Conservation (phyloP, 2,329 filamentous ascomycete genomes). For the Pseudocercospora crystallina region DNA sequence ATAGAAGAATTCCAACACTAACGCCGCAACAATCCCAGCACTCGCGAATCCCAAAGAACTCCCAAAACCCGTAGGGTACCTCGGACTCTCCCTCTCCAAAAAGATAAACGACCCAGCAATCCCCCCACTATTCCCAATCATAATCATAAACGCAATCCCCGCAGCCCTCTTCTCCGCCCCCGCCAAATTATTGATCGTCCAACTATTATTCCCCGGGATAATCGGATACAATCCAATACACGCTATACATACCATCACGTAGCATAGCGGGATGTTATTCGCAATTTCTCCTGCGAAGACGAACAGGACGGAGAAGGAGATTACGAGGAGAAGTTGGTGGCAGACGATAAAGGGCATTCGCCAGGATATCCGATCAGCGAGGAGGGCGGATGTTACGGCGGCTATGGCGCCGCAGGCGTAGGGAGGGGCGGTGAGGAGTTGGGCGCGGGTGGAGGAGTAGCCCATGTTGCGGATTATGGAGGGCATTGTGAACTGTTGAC, state of each 20-base stretch:
- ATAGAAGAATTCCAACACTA: conserved; percentile 33
- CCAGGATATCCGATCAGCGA: conserved; percentile 35
- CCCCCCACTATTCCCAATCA: conserved; percentile 33
- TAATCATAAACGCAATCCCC: conserved; percentile 42
- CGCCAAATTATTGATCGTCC: conserved; percentile 36
- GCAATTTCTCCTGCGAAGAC: conserved; percentile 16
- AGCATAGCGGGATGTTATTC: conserved; percentile 23
- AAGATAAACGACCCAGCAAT: conserved; percentile 32
- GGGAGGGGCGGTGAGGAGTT: conserved; percentile 31
- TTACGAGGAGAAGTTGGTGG: conserved; percentile 27
- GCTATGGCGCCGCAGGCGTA: conserved; percentile 34
- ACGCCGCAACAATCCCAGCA: conserved; percentile 25
- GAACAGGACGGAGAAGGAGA: conserved; percentile 34
- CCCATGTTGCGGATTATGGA: conserved; percentile 50
- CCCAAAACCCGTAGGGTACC: conserved; percentile 40
- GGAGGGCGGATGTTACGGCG: conserved; percentile 29
- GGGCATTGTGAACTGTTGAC: conserved; percentile 37
- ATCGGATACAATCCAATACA: conserved; percentile 33
- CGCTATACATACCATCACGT: conserved; percentile 32
- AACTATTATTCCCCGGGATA: conserved; percentile 31
- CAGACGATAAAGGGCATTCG: conserved; percentile 34
- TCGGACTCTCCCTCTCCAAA: conserved; percentile 36
- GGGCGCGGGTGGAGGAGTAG: conserved; percentile 24
- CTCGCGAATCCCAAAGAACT: conserved; percentile 32
- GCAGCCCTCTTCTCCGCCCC: conserved; percentile 39